phyloP scores from a whole-genome alignment of 306 rosid genomes.

The Malus fusca region DNA sequence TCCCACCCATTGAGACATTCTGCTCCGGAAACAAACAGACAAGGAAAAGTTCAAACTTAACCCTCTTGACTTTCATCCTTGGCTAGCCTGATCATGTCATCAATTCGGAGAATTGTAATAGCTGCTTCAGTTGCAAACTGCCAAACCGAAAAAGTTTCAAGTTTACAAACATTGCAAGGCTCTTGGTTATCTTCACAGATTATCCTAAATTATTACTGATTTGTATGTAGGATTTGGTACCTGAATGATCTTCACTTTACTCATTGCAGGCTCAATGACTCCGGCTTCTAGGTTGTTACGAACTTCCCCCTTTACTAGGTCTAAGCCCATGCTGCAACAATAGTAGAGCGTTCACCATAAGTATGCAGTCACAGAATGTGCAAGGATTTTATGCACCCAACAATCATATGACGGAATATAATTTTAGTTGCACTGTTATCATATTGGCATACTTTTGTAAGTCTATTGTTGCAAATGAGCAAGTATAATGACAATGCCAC shows the following conservation, averaged over 20 bases:
- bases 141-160: background rate
- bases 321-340: constrained; percentile 81
- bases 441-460: too few species aligned
- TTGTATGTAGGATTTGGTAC: constrained; percentile 13
- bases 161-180: background rate
- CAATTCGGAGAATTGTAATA: constrained; percentile 89
- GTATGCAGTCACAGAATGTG: background rate
- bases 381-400: background rate
- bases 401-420: background rate
- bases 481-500: background rate
- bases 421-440: background rate
- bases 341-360: background rate
- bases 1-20: background rate
- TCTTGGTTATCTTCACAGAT: background rate
- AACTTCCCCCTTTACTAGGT: constrained; percentile 63
- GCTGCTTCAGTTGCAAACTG: constrained; percentile 99
- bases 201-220: background rate
- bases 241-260: constrained; percentile 97
- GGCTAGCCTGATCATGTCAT: constrained; percentile 94
- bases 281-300: constrained; percentile 98
- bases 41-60: background rate
- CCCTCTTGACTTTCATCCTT: constrained; percentile 83
- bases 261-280: constrained; percentile 98
- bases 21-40: background rate
- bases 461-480: too few species aligned